Evolutionary conservation across 768 basidiomycete species (phyloP), one percentile per base, ranked within the genome.

Genomic region (Mycena leptocephala): DNA sequence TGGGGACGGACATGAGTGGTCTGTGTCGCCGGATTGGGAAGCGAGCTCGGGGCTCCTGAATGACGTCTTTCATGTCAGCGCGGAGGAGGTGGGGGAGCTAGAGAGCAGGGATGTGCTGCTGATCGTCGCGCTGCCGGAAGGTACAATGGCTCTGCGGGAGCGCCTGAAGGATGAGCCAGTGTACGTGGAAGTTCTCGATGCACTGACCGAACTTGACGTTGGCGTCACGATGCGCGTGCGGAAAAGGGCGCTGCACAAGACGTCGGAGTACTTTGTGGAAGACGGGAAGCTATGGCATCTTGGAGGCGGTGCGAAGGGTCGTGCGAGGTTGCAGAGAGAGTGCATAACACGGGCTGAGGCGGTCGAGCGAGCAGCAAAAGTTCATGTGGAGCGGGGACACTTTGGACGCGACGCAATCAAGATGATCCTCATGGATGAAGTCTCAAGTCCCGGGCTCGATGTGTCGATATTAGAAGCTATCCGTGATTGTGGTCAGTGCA

Each of bases 11-110:
- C 39, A 46, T 26, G 75, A 78, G 18, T 81, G 79, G 81, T 76
- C 79, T 8, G 79, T 82, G 9, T 43, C 66, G n/a, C 79, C 78
- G 43, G 81, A 83, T 58, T 80, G 81, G 79, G 82, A 82, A 32
- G 79, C 72, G n/a, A 14, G 10, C 16, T 16, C 43, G 28, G 64
- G 43, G 3, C 24, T 81, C 9, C 64, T 70, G 22, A 75, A 79
- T 22, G 72, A 78, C 61, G 13, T 79, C 58, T 46, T 43, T 20
- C 14, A 43, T 30, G 59, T 55, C 5, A 7, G 35, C n/a, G 32
- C 37, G 2, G 46, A 55, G 33, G 13, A 30, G 1, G 22, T 8
- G 6, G 41, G 41, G 39, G 64, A 65, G 28, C 13, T 11, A 10
- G 56, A 32, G 33, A 18, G 6, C 10, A 14, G 5, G 20, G 58